phyloP scores from a whole-genome alignment of 257 asterid genomes.

The Solanum peruvianum region DNA sequence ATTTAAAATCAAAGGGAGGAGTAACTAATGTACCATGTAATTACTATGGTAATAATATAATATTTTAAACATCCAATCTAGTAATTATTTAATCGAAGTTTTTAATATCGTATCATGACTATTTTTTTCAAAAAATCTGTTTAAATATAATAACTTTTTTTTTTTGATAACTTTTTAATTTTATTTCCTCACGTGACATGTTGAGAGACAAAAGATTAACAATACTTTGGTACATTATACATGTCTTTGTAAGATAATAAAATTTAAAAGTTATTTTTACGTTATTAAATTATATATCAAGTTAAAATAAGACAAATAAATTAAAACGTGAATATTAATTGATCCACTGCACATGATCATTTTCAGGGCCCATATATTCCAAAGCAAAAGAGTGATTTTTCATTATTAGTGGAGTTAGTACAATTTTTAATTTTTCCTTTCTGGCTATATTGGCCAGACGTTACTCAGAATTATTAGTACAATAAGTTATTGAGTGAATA shows the following conservation, averaged over 20 bases:
- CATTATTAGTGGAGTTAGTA: background rate
- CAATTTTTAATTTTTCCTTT: background rate
- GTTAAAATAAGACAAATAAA: background rate
- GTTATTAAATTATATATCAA: background rate
- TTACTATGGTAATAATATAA: background rate
- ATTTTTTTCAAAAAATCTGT: accelerated
- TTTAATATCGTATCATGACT: background rate
- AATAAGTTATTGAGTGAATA: background rate
- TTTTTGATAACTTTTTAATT: background rate
- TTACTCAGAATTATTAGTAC: background rate
- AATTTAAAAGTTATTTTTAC: background rate
- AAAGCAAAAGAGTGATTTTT: background rate
- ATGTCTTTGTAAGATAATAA: background rate
- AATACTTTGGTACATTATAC: background rate
- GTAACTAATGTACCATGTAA: background rate
- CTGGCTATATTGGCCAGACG: background rate
- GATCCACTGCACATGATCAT: background rate
- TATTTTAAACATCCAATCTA: background rate
- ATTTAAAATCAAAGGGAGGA: background rate
- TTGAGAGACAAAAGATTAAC: background rate
- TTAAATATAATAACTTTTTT: background rate
- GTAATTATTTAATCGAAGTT: background rate
- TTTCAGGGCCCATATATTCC: background rate
- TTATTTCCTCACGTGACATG: background rate
- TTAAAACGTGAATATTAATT: background rate